Base-by-base conservation (phyloP, 345 rosid species). In the Euphorbia pulcherrima region DNA sequence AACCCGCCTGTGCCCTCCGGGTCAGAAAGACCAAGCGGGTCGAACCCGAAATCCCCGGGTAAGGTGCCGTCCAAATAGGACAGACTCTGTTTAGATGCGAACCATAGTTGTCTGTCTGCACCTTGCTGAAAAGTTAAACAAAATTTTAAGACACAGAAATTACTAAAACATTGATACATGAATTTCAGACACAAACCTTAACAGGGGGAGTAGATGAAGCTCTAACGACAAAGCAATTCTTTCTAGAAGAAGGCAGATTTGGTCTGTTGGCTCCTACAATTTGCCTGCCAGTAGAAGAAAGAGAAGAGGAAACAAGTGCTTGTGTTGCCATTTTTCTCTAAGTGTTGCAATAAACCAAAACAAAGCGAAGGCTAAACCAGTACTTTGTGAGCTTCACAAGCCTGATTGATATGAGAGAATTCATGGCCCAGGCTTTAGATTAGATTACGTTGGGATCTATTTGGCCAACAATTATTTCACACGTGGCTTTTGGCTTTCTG, bases 1-100 rank as follows among this genome's bases (percentile, higher is more conserved):
- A 94, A 94, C 52, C 92, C 97, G 66, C 99, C 97, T 5, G 97
- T 74, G 27, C 99, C 97, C 51, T 94, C 99, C 0, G 99, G 99
- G 75, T 94, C 99, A 3, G 99, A 94, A 16, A 94, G 97, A 24
- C 99, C 99, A 47, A 91, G 83, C 4, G 97, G 99, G 78, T 94
- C 97, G 35, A 94, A 94, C 41, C 99, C 97, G 14, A 17, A 90
- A 80, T 93, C 98, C 23, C 98, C 98, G 8, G 98, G 98, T 20
- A 93, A 89, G 79, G 97, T 90, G 70, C 99, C 99, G 67, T 94
- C 97, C 84, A 94, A 85, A 89, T 94, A 94, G 29, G 95, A 20
- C 54, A 94, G 90, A 77, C 92, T 87, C 65, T 94, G 97, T 35
- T 85, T 85, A 2, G 97, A 94, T 40, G 99, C 99, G 80, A 94